phyloP scores from a whole-genome alignment of 2,329 filamentous ascomycete species.

The Hirsutella minnesotensis region DNA sequence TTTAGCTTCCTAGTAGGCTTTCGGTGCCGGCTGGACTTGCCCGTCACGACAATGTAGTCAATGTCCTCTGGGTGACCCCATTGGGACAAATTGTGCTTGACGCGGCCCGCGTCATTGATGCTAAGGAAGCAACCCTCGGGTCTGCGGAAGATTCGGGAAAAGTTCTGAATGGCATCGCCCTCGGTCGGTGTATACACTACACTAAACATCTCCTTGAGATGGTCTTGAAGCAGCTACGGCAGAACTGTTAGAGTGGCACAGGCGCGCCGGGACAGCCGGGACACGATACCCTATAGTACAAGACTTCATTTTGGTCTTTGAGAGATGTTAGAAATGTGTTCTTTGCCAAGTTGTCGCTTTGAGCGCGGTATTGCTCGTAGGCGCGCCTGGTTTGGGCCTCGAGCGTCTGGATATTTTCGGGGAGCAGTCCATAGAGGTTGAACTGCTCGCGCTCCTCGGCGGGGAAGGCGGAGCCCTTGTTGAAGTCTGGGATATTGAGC shows the following conservation, averaged over 20 bases:
- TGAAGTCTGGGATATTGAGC: slow-evolving; percentile 36
- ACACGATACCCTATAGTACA: slow-evolving; percentile 57
- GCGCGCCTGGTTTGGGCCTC: slow-evolving; percentile 67
- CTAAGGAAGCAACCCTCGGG: slow-evolving; percentile 76
- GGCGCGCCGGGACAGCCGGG: neutral
- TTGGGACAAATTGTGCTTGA: slow-evolving; percentile 54
- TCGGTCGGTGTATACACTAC: slow-evolving; percentile 90
- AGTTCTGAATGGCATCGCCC: slow-evolving; percentile 78
- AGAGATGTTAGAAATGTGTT: slow-evolving; percentile 81
- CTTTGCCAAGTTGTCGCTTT: slow-evolving; percentile 57
- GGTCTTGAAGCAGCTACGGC: slow-evolving; percentile 55
- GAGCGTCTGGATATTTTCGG: slow-evolving; percentile 59
- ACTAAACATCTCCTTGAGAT: slow-evolving; percentile 79
- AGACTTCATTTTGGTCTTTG: slow-evolving; percentile 74
- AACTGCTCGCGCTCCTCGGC: slow-evolving; percentile 57
- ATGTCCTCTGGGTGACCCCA: slow-evolving; percentile 64
- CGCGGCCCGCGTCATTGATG: slow-evolving; percentile 53
- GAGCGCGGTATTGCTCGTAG: slow-evolving; percentile 64
- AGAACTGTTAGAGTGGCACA: neutral
- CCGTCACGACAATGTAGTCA: slow-evolving; percentile 80
- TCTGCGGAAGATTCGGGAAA: slow-evolving; percentile 63
- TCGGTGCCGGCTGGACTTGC: slow-evolving; percentile 20
- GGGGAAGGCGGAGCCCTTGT: slow-evolving; percentile 75
- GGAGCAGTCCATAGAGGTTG: slow-evolving; percentile 60
- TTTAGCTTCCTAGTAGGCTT: neutral